phyloP scores from a whole-genome alignment of 768 basidiomycete species.

The Podaxis sp. region DNA sequence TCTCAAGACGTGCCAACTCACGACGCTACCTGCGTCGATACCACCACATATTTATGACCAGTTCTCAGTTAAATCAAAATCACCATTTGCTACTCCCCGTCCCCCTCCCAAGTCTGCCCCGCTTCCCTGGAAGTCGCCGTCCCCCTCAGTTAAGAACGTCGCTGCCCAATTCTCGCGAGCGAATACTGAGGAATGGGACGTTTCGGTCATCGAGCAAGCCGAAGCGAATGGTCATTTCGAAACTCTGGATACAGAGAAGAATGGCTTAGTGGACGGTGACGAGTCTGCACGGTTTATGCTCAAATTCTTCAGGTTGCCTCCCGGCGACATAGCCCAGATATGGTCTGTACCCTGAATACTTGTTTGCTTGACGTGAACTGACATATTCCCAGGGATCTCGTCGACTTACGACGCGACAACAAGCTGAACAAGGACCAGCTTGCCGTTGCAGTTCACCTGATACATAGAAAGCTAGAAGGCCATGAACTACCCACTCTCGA shows the following conservation, averaged over 20 bases:
- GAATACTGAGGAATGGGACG: constrained; percentile 6
- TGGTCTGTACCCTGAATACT: constrained; percentile 27
- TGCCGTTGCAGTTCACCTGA: constrained; percentile 36
- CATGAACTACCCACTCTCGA: constrained; percentile 28
- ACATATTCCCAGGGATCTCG: constrained; percentile 29
- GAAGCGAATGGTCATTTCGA: constrained; percentile 33
- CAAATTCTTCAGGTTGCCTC: constrained; percentile 24
- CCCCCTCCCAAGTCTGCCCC: constrained; percentile 10
- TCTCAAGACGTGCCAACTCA: constrained; percentile 33
- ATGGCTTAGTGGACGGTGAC: constrained; percentile 34
- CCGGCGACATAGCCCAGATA: constrained; percentile 36
- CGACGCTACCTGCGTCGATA: constrained; percentile 30
- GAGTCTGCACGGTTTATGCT: constrained; percentile 33
- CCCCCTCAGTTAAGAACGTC: constrained; percentile 1
- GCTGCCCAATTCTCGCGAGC: neutral
- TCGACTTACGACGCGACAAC: constrained; percentile 33
- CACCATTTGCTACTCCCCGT: constrained; percentile 8
- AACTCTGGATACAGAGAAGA: constrained; percentile 27
- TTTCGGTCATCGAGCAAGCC: constrained; percentile 14
- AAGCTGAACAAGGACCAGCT: constrained; percentile 38
- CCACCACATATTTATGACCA: constrained; percentile 31
- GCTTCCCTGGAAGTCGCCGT: constrained; percentile 11
- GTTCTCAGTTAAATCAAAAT: constrained; percentile 20
- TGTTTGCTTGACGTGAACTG: neutral
- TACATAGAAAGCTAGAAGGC: constrained; percentile 31